Conservation (phyloP, 345 rosid species). For the Trapa incisa region DNA sequence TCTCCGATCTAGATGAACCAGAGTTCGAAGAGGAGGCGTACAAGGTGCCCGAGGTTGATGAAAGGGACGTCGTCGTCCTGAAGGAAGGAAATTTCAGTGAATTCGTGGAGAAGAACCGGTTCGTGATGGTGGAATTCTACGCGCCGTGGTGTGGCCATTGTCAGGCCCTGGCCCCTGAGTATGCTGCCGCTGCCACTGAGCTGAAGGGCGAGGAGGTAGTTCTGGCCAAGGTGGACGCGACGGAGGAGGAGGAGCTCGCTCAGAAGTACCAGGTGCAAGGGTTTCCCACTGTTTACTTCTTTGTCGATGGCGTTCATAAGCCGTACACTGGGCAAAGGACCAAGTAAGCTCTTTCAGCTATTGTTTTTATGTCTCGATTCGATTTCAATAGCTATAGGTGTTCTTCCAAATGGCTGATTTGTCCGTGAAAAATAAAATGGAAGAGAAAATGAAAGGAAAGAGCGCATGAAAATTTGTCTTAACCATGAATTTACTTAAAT, state of each 20-base stretch:
- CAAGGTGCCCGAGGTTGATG: slow-evolving; percentile 64
- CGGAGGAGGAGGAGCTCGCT: slow-evolving; percentile 79
- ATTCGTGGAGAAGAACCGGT: slow-evolving; percentile 44
- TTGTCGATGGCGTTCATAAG: slow-evolving; percentile 76
- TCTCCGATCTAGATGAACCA: slow-evolving; percentile 47
- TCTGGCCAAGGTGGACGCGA: slow-evolving; percentile 91
- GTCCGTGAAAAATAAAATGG: no score
- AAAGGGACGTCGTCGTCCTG: slow-evolving; percentile 77
- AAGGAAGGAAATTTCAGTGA: slow-evolving; percentile 70
- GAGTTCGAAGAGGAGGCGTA: slow-evolving; percentile 32
- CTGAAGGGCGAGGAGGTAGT: slow-evolving; percentile 51
- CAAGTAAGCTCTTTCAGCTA: slow-evolving; percentile 36
- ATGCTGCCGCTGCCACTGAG: slow-evolving; percentile 95
- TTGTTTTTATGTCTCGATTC: neutral
- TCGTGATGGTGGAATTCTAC: slow-evolving; percentile 93
- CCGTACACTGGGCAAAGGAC: slow-evolving; percentile 72
- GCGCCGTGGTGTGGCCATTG: slow-evolving; percentile 89
- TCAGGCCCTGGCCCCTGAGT: slow-evolving; percentile 58
- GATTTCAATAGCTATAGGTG: no score
- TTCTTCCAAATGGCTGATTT: no score
- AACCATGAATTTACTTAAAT: slow-evolving; percentile 4
- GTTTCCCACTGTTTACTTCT: slow-evolving; percentile 76
- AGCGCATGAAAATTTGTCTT: no score
- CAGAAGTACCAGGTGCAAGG: slow-evolving; percentile 77
- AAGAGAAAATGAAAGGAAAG: no score